These are phyloP conservation scores for Acanthamoeba sp. DNA, from an alignment of 208 protist genomes.

Conservation along the genomic window DNA sequence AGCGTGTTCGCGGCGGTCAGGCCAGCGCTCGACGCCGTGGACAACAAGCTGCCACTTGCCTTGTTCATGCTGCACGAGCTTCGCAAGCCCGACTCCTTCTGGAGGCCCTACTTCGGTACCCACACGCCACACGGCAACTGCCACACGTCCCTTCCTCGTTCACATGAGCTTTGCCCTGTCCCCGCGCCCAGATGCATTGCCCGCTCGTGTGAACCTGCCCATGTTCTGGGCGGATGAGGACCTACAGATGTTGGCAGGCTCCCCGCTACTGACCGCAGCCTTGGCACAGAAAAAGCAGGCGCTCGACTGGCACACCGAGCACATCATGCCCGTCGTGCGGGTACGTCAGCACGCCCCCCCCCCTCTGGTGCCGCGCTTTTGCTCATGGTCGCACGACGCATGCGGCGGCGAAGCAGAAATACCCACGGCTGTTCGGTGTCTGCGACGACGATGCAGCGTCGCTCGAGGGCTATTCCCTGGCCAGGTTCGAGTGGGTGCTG, in stretches of 20 bases:
- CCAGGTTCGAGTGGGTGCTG: slow-evolving; percentile 32
- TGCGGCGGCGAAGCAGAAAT: neutral
- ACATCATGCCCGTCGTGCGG: slow-evolving; percentile 7
- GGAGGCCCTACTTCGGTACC: slow-evolving; percentile 56
- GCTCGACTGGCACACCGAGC: neutral
- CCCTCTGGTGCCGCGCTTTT: neutral
- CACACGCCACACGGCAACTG: neutral
- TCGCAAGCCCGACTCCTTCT: slow-evolving; percentile 18
- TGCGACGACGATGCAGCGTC: neutral
- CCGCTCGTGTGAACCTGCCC: slow-evolving; percentile 25
- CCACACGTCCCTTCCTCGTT: neutral
- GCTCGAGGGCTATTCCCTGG: neutral
- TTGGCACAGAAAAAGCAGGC: neutral
- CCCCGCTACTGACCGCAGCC: neutral
- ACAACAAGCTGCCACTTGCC: slow-evolving; percentile 24
- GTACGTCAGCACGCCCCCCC: neutral
- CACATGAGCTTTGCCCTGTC: neutral
- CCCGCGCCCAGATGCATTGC: slow-evolving; percentile 53
- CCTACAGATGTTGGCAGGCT: neutral
- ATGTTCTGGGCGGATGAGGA: slow-evolving; percentile 48
- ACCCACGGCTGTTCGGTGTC: neutral
- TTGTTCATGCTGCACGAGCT: slow-evolving; percentile 52
- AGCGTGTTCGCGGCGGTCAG: neutral
- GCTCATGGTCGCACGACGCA: too few species aligned
- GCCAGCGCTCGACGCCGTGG: neutral